Evolutionary conservation across 73 alveolate genomes (phyloP), one percentile per base, ranked within the genome.

Genomic region (Stentor roeselii): DNA sequence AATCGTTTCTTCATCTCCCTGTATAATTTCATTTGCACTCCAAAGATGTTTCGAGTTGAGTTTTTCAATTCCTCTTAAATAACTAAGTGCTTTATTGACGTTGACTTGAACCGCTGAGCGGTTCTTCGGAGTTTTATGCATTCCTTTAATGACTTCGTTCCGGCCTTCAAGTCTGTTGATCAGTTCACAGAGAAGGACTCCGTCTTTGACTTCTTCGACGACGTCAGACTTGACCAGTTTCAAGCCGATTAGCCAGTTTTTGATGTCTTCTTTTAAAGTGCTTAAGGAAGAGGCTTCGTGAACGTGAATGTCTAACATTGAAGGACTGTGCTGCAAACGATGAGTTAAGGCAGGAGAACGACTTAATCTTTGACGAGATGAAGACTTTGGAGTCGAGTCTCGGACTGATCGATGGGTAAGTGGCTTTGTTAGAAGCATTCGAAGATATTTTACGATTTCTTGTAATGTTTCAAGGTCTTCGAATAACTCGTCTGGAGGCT

Each of bases 81-180:
- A 90, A 3, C 84, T 91, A 40, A 90, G 76, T 15, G 84, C 95
- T 90, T 90, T 90, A 76, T 86, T 86, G 31, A 90, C 83, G 76
- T 90, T 90, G 58, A 84, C 95, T 87, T 86, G 95, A 6, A 90
- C 83, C 15, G 89, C 84, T 35, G 95, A 86, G 3, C 80, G 36
- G 27, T 89, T 90, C 27, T 86, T 87, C 4, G 94, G 84, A 4
- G 59, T 75, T 50, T 91, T 31, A 2, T 83, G 89, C 40, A 86
- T 86, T 50, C 95, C 95, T 90, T 87, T 90, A 59, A 90, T 50
- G 34, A 76, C 87, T 83, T 90, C 95, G 59, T 86, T 80, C 83
- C 83, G 82, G 74, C 95, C 95, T 75, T 90, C 93, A 59, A 90
- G 83, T 82, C 95, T 86, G 82, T 90, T 90, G 32, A 90, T 76